Conservation (phyloP, 2,329 filamentous ascomycete genomes). For the Phialocephala sp. region DNA sequence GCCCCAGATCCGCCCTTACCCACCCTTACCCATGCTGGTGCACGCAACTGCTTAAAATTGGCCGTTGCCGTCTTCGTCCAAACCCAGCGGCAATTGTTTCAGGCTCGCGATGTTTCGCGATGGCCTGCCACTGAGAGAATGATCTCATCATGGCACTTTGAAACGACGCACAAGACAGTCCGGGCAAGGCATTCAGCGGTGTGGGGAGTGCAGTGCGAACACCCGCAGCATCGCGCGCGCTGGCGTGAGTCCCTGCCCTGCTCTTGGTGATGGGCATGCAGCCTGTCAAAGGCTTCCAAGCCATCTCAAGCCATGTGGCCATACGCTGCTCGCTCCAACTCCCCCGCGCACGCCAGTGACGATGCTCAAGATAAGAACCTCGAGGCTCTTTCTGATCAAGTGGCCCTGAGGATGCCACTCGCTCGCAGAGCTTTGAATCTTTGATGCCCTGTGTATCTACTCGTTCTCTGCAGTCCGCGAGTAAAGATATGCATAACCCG, state of each 20-base stretch:
- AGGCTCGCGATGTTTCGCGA: not conserved
- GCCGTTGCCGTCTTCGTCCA: not conserved
- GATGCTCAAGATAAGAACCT: not conserved
- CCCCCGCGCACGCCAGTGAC: too few species aligned
- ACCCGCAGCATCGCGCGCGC: not conserved
- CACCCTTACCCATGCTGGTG: too few species aligned
- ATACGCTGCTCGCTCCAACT: not conserved
- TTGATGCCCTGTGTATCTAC: not conserved
- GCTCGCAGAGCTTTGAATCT: not conserved
- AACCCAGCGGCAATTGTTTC: constrained; percentile 5
- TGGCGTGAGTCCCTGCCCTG: not conserved
- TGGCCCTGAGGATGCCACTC: not conserved
- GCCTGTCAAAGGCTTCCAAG: not conserved
- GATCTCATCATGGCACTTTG: not conserved
- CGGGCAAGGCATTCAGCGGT: not conserved
- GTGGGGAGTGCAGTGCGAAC: not conserved
- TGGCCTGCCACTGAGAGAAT: not conserved
- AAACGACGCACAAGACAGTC: not conserved
- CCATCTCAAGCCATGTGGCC: not conserved
- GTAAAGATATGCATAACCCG: too few species aligned
- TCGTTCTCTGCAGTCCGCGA: not conserved
- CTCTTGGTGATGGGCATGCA: constrained; percentile 1
- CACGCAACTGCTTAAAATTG: not conserved
- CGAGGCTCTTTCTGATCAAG: constrained; percentile 1
- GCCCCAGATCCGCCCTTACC: not conserved